These are phyloP conservation scores for Chenopodium quinoa DNA, from an alignment of 148 eudicot genomes.

Conservation along the genomic window DNA sequence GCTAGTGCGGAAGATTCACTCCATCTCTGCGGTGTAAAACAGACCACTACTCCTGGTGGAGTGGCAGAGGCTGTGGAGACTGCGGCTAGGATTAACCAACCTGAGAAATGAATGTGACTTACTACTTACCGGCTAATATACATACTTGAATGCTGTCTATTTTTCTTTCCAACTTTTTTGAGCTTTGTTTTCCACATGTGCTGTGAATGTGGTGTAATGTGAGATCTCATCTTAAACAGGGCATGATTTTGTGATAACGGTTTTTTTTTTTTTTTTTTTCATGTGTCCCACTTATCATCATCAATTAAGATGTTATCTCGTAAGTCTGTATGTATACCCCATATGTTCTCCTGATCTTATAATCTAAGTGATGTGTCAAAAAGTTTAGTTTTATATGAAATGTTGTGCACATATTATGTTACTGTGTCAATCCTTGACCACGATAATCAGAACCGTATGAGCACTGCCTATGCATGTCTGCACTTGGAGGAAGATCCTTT, in stretches of 20 bases:
- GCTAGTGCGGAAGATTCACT: slow-evolving; percentile 5
- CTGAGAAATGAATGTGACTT: background rate
- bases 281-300: too few relatives aligned
- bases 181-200: background rate
- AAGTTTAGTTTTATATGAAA: too few relatives aligned
- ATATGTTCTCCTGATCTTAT: background rate
- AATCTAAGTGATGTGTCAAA: too few relatives aligned
- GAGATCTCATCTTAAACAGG: background rate
- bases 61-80: slow-evolving; percentile 55
- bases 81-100: slow-evolving; percentile 50
- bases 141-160: background rate
- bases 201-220: background rate
- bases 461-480: too few relatives aligned
- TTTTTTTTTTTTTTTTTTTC: background rate
- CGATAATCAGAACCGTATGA: too few relatives aligned
- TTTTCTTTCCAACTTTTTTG: background rate
- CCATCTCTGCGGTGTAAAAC: slow-evolving; percentile 8
- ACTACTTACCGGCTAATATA: background rate
- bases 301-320: too few relatives aligned
- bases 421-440: too few relatives aligned
- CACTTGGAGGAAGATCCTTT: too few relatives aligned
- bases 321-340: too few relatives aligned
- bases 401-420: too few relatives aligned
- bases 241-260: background rate
- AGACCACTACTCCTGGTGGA: slow-evolving; percentile 48